Conservation (phyloP, 192 early-diverging fungal genomes). For the Gamsiella multidivaricata region DNA sequence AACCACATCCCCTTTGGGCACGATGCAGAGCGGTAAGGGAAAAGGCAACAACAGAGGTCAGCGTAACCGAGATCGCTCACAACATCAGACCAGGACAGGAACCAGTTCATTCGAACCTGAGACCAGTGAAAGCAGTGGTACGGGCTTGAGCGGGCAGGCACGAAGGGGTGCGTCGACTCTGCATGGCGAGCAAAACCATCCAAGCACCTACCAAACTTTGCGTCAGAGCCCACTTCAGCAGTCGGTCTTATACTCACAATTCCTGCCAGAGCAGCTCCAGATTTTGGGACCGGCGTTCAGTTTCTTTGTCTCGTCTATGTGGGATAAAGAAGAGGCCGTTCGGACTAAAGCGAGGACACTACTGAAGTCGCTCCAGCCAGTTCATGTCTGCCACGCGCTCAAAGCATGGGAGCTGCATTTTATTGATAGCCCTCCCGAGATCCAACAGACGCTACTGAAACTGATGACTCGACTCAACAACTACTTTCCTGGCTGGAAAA, state of each 20-base stretch:
- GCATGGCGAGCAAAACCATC: not conserved
- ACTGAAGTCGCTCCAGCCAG: conserved; percentile 58
- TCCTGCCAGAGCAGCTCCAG: conserved; percentile 37
- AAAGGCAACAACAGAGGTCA: conserved; percentile 19
- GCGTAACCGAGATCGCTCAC: not conserved
- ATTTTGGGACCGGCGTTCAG: conserved; percentile 65
- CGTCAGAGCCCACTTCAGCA: not conserved
- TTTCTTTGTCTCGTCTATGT: conserved; percentile 64
- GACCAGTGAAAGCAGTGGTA: conserved; percentile 7
- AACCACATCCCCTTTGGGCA: not conserved
- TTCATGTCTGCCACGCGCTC: conserved; percentile 60
- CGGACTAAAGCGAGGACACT: conserved; percentile 63
- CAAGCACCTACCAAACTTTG: too few species aligned
- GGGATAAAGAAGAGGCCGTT: conserved; percentile 69
- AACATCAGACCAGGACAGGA: conserved; percentile 5
- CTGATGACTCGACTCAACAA: conserved; percentile 67
- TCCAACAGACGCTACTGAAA: conserved; percentile 53
- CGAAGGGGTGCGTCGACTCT: not conserved
- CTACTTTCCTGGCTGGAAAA: conserved; percentile 64
- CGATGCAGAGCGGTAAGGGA: conserved; percentile 24
- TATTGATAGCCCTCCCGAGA: conserved; percentile 42
- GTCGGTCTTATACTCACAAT: not conserved
- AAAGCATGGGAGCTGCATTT: conserved; percentile 71
- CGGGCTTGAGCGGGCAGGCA: conserved; percentile 5
- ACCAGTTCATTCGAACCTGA: conserved; percentile 10